phyloP scores from a whole-genome alignment of 257 asterid species.

The Solanum ossicruentum region DNA sequence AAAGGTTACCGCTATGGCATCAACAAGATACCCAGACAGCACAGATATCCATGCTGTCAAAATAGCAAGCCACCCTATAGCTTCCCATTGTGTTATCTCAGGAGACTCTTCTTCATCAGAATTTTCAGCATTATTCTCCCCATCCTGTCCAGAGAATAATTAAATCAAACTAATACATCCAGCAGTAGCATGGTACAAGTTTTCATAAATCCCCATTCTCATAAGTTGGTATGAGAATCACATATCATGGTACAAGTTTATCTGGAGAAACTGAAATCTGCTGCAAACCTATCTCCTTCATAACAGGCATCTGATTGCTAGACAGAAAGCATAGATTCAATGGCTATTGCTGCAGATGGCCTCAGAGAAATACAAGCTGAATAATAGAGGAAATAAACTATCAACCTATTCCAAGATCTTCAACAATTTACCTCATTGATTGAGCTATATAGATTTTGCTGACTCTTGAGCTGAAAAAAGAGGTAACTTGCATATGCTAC shows the following conservation, averaged over 20 bases:
- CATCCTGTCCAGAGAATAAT: constrained; percentile 21
- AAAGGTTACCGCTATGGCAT: constrained; percentile 65
- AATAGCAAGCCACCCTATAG: constrained; percentile 76
- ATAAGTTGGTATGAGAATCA: not conserved
- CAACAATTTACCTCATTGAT: constrained; percentile 40
- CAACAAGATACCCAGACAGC: constrained; percentile 89
- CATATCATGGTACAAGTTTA: not conserved
- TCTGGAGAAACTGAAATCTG: not conserved
- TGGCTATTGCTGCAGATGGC: not conserved
- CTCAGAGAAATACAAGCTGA: not conserved
- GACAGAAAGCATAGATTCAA: not conserved
- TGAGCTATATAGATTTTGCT: constrained; percentile 32
- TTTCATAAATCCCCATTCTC: no score
- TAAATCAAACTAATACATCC: not conserved
- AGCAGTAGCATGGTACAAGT: not conserved
- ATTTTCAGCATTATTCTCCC: constrained; percentile 35
- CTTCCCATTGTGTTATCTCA: constrained; percentile 82
- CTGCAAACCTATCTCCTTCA: not conserved
- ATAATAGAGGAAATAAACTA: not conserved
- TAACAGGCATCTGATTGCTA: not conserved
- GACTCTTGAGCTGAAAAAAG: constrained; percentile 85
- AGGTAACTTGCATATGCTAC: constrained; percentile 89
- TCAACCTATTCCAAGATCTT: not conserved
- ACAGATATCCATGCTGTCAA: constrained; percentile 85
- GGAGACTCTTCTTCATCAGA: constrained; percentile 58